Evolutionary conservation across 805 yeast genomes (phyloP).

Genomic region (Wickerhamiella occidentalis): DNA sequence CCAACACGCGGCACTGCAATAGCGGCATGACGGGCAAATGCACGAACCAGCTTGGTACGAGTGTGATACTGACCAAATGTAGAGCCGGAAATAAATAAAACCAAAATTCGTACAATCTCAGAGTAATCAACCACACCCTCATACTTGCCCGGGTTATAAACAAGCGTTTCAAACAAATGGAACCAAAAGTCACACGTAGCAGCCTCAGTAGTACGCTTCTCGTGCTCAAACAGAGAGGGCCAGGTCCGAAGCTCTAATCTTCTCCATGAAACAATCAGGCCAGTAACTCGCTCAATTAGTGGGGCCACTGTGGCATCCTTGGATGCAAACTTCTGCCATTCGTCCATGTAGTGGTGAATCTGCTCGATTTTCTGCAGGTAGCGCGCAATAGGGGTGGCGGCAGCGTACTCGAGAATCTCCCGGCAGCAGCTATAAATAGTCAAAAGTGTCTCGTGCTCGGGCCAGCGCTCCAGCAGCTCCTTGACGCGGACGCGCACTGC

Average conservation of each 20-base stretch:
- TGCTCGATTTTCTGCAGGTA: conserved; percentile 76
- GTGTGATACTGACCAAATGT: conserved; percentile 59
- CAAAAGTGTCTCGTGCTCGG: conserved; percentile 83
- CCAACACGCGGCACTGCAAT: conserved; percentile 24
- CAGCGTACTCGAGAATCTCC: conserved; percentile 54
- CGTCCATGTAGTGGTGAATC: conserved; percentile 65
- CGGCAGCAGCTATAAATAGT: conserved; percentile 50
- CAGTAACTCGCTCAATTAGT: conserved; percentile 47
- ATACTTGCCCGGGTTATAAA: conserved; percentile 21
- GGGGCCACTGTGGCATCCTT: conserved; percentile 52
- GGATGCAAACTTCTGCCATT: conserved; percentile 91
- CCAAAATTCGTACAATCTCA: conserved; percentile 46
- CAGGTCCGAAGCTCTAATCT: conserved; percentile 74
- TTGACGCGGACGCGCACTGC: conserved; percentile 36
- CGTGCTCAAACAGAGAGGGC: conserved; percentile 52
- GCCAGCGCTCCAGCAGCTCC: conserved; percentile 58
- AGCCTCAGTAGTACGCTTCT: conserved; percentile 42
- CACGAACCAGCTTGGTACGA: conserved; percentile 47
- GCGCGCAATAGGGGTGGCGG: conserved; percentile 62
- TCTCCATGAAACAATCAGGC: conserved; percentile 81
- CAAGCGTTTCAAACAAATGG: conserved; percentile 66
- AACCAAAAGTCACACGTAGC: conserved; percentile 81
- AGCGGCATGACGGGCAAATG: conserved; percentile 49
- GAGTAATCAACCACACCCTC: conserved; percentile 28
- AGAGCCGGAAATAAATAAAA: conserved; percentile 62